Evolutionary conservation across 169 alveolate species (phyloP).

Genomic region (Theileria parva): DNA sequence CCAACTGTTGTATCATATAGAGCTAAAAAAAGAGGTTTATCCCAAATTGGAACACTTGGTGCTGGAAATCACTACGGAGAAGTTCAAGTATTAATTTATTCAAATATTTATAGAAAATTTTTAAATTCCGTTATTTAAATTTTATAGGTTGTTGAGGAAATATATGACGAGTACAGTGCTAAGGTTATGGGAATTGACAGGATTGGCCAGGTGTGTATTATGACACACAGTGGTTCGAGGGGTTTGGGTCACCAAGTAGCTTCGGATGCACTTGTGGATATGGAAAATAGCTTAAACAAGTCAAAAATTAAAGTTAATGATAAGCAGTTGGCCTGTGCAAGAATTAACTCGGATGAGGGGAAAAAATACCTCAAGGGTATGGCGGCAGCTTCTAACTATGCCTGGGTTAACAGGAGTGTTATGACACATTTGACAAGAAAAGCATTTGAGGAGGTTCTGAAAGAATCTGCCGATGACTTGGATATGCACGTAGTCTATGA

Average conservation of each 20-base stretch:
- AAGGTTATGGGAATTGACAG: conserved; percentile 83
- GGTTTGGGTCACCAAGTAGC: conserved; percentile 89
- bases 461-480: conserved; percentile 83
- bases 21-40: conserved; percentile 85
- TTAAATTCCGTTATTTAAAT: background rate
- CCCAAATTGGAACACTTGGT: conserved; percentile 89
- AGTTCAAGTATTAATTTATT: conserved; percentile 70
- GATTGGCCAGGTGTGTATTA: conserved; percentile 80
- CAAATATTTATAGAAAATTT: background rate
- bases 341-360: conserved; percentile 79
- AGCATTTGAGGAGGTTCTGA: conserved; percentile 73
- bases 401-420: conserved; percentile 85
- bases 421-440: conserved; percentile 70
- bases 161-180: conserved; percentile 83
- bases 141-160: conserved; percentile 82
- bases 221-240: conserved; percentile 88
- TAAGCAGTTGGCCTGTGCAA: conserved; percentile 86
- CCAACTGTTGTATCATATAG: conserved; percentile 80
- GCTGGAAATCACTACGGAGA: conserved; percentile 91
- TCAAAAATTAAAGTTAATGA: conserved; percentile 74
- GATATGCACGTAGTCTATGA: conserved; percentile 90
- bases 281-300: conserved; percentile 76
- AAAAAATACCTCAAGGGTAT: conserved; percentile 82
- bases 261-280: conserved; percentile 85
- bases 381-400: conserved; percentile 90